A percentile compares a stretch with the other conserved stretches of the same genome.
These are phyloP conservation scores for Colletotrichum australisinense DNA, from an alignment of 2,329 filamentous ascomycete species.

Conservation along the genomic window DNA sequence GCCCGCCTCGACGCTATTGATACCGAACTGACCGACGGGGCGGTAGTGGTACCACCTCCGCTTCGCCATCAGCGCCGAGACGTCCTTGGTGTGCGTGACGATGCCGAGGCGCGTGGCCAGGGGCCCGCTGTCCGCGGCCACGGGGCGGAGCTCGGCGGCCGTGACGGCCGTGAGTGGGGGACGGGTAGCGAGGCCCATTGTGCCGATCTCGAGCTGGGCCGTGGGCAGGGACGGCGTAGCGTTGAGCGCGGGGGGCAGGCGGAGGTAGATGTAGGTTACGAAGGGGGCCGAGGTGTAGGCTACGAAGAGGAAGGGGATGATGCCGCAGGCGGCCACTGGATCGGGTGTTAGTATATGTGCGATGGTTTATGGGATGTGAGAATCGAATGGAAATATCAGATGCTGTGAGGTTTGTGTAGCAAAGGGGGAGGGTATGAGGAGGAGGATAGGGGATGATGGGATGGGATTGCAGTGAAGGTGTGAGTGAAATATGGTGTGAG, in stretches of 20 bases:
- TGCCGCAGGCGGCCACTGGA: slow-evolving; percentile 68
- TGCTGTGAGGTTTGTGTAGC: neutral
- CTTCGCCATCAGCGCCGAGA: slow-evolving; percentile 45
- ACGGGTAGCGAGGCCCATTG: slow-evolving; percentile 66
- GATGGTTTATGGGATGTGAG: neutral
- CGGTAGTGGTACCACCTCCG: slow-evolving; percentile 54
- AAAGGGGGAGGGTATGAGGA: neutral
- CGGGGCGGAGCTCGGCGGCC: slow-evolving; percentile 50
- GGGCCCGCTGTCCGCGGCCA: slow-evolving; percentile 15
- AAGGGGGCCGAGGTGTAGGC: slow-evolving; percentile 75
- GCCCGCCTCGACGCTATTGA: slow-evolving; percentile 42
- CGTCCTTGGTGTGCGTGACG: slow-evolving; percentile 54
- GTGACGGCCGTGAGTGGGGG: slow-evolving; percentile 60
- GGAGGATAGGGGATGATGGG: neutral
- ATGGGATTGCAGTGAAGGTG: neutral
- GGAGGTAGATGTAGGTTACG: slow-evolving; percentile 78
- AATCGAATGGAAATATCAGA: too few relatives aligned
- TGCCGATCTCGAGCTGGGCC: slow-evolving; percentile 62
- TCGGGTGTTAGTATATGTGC: slow-evolving; percentile 9
- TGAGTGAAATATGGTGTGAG: slow-evolving; percentile 37
- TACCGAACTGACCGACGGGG: slow-evolving; percentile 51
- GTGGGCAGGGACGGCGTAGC: slow-evolving; percentile 62
- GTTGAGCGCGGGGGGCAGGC: slow-evolving; percentile 71
- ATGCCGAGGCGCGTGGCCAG: slow-evolving; percentile 48
- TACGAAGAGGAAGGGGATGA: slow-evolving; percentile 74